These are phyloP conservation scores for Starmerella bombi DNA, from an alignment of 805 yeast genomes.

Conservation along the genomic window DNA sequence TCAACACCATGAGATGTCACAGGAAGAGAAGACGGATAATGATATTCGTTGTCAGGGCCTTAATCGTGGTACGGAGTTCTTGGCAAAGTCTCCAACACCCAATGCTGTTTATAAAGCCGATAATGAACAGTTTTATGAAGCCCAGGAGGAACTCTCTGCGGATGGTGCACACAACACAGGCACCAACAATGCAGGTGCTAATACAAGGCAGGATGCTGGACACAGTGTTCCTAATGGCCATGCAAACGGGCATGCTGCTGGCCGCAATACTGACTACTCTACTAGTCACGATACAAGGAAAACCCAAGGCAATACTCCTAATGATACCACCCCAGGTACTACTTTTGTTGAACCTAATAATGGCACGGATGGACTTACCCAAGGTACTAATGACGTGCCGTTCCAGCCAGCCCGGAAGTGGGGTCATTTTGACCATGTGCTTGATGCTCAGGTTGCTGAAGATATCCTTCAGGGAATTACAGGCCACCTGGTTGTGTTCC, in stretches of 20 bases:
- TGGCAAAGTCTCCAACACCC: not conserved
- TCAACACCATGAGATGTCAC: not conserved
- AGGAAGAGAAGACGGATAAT: not conserved
- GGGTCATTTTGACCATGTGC: slow-evolving; percentile 34
- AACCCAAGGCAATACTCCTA: not conserved
- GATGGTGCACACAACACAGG: not conserved
- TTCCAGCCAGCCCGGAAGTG: slow-evolving; percentile 17
- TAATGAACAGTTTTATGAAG: not conserved
- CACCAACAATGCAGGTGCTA: not conserved
- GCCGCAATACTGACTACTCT: not conserved
- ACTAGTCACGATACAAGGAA: not conserved
- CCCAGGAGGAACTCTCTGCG: not conserved
- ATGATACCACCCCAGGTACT: not conserved
- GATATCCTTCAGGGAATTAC: slow-evolving; percentile 54
- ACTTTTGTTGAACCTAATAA: not conserved
- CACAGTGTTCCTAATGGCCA: not conserved
- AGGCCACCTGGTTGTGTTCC: slow-evolving; percentile 86
- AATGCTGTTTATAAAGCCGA: too few species aligned
- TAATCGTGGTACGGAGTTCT: not conserved
- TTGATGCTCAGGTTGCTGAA: slow-evolving; percentile 66
- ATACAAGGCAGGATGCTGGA: not conserved
- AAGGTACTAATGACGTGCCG: slow-evolving; percentile 8
- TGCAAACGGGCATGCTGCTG: not conserved
- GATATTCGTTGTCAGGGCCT: not conserved
- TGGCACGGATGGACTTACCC: slow-evolving; percentile 1